These are phyloP conservation scores for Sarocladium brachiariae DNA, from an alignment of 2,329 filamentous ascomycete species.

Conservation along the genomic window DNA sequence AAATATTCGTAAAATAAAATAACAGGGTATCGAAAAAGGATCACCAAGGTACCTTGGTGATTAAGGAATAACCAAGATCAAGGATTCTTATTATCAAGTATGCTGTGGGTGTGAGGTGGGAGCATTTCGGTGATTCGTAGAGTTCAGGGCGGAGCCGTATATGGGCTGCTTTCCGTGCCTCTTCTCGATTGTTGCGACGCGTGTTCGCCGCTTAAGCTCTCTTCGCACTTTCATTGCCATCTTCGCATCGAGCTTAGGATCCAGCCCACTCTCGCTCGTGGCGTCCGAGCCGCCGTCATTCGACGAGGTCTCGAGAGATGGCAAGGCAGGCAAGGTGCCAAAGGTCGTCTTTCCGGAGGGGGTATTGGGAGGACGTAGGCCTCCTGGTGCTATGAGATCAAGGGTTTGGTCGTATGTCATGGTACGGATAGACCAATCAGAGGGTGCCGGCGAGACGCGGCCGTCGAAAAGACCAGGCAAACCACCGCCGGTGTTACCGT, in stretches of 20 bases:
- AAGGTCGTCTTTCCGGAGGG: background rate
- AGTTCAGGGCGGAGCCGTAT: background rate
- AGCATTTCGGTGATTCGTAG: too few species aligned
- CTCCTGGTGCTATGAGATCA: background rate
- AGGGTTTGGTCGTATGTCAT: slow-evolving; percentile 4
- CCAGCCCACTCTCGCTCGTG: slow-evolving; percentile 2
- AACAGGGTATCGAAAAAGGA: background rate
- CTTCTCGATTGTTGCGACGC: background rate
- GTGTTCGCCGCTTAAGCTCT: slow-evolving; percentile 4
- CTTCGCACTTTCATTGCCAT: slow-evolving; percentile 6
- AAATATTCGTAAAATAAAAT: too few species aligned
- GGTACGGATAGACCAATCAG: slow-evolving; percentile 4
- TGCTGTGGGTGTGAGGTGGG: background rate
- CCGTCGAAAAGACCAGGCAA: slow-evolving; percentile 24
- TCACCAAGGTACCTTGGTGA: background rate
- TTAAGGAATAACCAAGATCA: background rate
- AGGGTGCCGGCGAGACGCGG: background rate
- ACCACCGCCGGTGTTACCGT: slow-evolving; percentile 16
- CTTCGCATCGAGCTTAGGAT: slow-evolving; percentile 1
- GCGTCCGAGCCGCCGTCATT: slow-evolving; percentile 7
- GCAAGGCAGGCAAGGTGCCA: background rate
- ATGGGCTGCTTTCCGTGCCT: slow-evolving; percentile 1
- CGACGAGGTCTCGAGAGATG: slow-evolving; percentile 3
- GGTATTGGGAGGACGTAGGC: slow-evolving; percentile 1
- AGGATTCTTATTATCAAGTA: background rate